Evolutionary conservation across 2,329 filamentous ascomycete species (phyloP), one percentile per base, ranked within the genome.

Genomic region (Venturiaceae sp.): DNA sequence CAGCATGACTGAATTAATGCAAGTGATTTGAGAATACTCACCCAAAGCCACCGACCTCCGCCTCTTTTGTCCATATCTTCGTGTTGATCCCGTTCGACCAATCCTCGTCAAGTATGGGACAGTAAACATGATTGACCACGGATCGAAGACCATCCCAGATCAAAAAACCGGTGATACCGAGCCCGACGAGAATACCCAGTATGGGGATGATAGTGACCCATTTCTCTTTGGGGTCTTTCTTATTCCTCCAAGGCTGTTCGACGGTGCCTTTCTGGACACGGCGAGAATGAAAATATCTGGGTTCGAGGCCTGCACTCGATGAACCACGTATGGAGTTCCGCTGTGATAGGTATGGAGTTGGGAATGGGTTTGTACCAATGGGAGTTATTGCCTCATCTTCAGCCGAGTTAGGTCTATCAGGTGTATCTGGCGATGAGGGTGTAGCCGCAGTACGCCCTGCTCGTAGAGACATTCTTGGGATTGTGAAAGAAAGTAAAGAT

Each of bases 161-260:
- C 47, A 94, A 73, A 65, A 92, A 82, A 1, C 79, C 88, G 1
- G 86, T 82, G 41, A 92, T 74, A 2, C 70, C 81, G 36, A 92
- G 69, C 14, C 90, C 90, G 14, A 91, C 61, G 3, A 84, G 53
- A 54, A 94, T 82, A 52, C 88, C 89, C 26, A 90, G 69, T 44
- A 91, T 68, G 2, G 89, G 89, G 59, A 95, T 80, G 62, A 92
- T 90, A 2, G 86, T 91, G 8, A 90, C 84, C 89, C 89, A 94
- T 75, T 90, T 94, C 77, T 92, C 87, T 69, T 84, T 87, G 13
- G 86, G 85, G 63, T 92, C 86, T 59, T 77, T 83, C 68, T 84
- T 85, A n/a, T 81, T 72, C 39, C 87, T 72, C 90, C 90, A 94
- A 13, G 89, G 87, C 73, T 88, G 86, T 68, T 90, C 85, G 3